Conservation (phyloP, 768 basidiomycete species). For the Sarcodon aspratus region DNA sequence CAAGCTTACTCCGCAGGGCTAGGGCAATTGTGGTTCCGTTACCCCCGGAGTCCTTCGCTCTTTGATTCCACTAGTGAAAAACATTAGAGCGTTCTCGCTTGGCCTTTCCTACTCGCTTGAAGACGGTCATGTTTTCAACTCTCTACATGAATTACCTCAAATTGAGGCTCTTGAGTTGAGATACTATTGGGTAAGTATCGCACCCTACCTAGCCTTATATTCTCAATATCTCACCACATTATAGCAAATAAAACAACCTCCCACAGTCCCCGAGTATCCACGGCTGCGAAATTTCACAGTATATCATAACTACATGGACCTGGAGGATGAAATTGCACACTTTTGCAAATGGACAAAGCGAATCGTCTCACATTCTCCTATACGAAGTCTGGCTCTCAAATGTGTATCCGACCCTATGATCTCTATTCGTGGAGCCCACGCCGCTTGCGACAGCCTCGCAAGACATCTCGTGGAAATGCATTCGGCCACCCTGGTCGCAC, state of each 20-base stretch:
- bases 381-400: conserved; percentile 21
- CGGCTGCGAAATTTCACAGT: conserved; percentile 23
- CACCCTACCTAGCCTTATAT: neutral
- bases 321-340: conserved; percentile 14
- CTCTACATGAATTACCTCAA: conserved; percentile 27
- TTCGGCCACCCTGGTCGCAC: conserved; percentile 16
- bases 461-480: conserved; percentile 28
- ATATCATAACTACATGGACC: conserved; percentile 9
- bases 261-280: conserved; percentile 9
- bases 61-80: conserved; percentile 24
- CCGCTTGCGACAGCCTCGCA: conserved; percentile 23
- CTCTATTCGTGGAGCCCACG: conserved; percentile 9
- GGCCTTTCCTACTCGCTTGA: conserved; percentile 52
- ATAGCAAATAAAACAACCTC: conserved; percentile 30
- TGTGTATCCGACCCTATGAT: conserved; percentile 16
- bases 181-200: conserved; percentile 37
- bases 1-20: neutral
- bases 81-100: conserved; percentile 27
- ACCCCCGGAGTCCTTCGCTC: conserved; percentile 47
- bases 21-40: conserved; percentile 54
- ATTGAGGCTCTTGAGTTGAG: conserved; percentile 30
- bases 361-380: conserved; percentile 21
- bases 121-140: conserved; percentile 38
- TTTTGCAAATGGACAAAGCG: conserved; percentile 32
- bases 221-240: conserved; percentile 7